Conservation (phyloP, 2,329 filamentous ascomycete genomes). For the Aspergillus fischeri region DNA sequence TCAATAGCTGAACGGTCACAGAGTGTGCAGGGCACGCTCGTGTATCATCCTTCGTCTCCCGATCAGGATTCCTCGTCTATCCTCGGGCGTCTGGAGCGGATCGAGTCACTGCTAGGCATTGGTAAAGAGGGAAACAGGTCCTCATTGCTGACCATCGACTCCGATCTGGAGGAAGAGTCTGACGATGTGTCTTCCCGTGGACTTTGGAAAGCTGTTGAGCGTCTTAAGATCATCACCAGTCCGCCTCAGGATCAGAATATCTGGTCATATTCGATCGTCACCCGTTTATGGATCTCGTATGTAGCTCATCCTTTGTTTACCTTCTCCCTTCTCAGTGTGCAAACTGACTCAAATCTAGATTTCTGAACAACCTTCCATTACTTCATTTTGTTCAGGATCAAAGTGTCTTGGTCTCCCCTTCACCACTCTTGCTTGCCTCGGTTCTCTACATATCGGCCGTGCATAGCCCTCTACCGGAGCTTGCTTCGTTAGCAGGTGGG, state of each 20-base stretch:
- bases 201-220: conserved; percentile 20
- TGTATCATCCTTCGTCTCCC: conserved; percentile 2
- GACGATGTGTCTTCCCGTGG: conserved; percentile 12
- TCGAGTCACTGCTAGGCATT: conserved; percentile 23
- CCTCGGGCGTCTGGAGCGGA: conserved; percentile 22
- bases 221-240: conserved; percentile 20
- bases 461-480: conserved; percentile 16
- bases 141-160: background rate
- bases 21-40: conserved; percentile 4
- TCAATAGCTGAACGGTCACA: conserved; percentile 11
- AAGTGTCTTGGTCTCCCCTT: conserved; percentile 21
- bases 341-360: conserved; percentile 13
- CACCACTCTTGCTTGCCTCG: conserved; percentile 24
- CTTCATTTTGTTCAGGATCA: conserved; percentile 26
- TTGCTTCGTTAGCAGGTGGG: conserved; percentile 15
- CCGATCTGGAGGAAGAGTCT: conserved; percentile 12
- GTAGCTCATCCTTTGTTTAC: conserved; percentile 2
- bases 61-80: conserved; percentile 17
- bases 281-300: conserved; percentile 24
- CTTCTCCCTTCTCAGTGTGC: background rate
- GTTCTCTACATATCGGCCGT: conserved; percentile 28
- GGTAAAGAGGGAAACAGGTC: conserved; percentile 5
- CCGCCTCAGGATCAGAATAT: conserved; percentile 16
- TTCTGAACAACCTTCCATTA: conserved; percentile 24
- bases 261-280: conserved; percentile 23